Evolutionary conservation across 345 rosid genomes (phyloP).

Genomic region (Pelargonium nanum): DNA sequence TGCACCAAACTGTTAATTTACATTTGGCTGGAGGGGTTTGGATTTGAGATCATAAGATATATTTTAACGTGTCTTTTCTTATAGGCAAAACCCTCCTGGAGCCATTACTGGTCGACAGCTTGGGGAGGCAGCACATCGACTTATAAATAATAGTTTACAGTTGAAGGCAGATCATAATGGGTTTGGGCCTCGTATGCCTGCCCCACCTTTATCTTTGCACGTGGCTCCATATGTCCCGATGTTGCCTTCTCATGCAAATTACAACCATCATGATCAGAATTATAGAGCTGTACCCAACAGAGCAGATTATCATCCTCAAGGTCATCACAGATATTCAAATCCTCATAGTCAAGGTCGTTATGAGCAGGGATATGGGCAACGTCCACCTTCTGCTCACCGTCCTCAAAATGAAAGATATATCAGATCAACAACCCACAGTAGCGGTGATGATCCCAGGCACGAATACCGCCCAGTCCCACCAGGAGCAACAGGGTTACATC

Average conservation of each 20-base stretch:
- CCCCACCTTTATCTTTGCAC: constrained; percentile 21
- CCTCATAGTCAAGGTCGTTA: constrained; percentile 11
- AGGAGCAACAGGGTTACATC: background rate
- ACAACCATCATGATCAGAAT: constrained; percentile 4
- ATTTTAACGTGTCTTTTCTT: constrained; percentile 1
- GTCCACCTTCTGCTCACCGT: background rate
- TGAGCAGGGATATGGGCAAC: constrained; percentile 14
- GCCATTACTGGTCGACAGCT: constrained; percentile 50
- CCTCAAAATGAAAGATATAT: constrained; percentile 16
- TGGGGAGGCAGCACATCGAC: constrained; percentile 63
- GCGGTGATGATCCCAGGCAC: constrained; percentile 16
- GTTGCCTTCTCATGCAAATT: constrained; percentile 16
- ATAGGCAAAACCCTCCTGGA: constrained; percentile 57
- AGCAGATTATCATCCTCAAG: constrained; percentile 15
- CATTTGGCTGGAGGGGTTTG: background rate
- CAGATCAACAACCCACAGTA: constrained; percentile 5
- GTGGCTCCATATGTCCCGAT: constrained; percentile 20
- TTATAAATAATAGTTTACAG: constrained; percentile 55
- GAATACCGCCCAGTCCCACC: constrained; percentile 4
- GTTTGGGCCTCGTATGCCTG: constrained; percentile 20
- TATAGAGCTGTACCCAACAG: constrained; percentile 8
- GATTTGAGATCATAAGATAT: background rate
- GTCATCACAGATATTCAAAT: constrained; percentile 5
- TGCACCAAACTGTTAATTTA: background rate
- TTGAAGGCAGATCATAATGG: constrained; percentile 21